Conservation (phyloP, 345 rosid genomes). For the Eucalyptus regnans region DNA sequence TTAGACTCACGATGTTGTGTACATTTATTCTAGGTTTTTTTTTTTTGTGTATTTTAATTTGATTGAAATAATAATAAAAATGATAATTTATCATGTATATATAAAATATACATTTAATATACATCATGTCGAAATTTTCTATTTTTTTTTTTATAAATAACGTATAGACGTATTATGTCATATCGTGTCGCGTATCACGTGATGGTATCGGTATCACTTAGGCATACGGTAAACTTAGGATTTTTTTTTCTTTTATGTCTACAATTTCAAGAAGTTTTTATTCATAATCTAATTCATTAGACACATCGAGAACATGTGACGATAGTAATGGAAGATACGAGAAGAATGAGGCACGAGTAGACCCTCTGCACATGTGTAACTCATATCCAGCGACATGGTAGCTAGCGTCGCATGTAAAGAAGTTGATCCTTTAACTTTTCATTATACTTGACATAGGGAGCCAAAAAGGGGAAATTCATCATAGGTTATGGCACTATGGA, state of each 20-base stretch:
- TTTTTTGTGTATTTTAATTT: too few relatives aligned
- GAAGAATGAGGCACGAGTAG: background rate
- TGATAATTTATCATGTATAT: too few relatives aligned
- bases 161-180: rapidly evolving
- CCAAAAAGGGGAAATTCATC: background rate
- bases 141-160: background rate
- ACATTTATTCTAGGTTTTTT: too few relatives aligned
- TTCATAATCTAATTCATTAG: background rate
- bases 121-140: rapidly evolving
- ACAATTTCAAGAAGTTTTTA: rapidly evolving
- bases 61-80: too few relatives aligned
- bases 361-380: background rate
- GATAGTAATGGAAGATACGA: background rate
- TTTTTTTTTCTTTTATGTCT: background rate
- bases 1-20: rapidly evolving
- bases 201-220: rapidly evolving
- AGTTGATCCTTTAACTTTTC: background rate
- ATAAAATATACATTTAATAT: too few relatives aligned
- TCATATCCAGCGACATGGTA: background rate
- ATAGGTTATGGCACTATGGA: background rate
- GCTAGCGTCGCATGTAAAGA: background rate
- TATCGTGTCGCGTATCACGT: rapidly evolving
- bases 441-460: background rate
- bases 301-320: rapidly evolving
- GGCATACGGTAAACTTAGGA: rapidly evolving